A percentile compares a stretch with the other conserved stretches of the same genome.
Conservation (phyloP, 352 stramenopile genomes). For the Globisporangium takayamanum region DNA sequence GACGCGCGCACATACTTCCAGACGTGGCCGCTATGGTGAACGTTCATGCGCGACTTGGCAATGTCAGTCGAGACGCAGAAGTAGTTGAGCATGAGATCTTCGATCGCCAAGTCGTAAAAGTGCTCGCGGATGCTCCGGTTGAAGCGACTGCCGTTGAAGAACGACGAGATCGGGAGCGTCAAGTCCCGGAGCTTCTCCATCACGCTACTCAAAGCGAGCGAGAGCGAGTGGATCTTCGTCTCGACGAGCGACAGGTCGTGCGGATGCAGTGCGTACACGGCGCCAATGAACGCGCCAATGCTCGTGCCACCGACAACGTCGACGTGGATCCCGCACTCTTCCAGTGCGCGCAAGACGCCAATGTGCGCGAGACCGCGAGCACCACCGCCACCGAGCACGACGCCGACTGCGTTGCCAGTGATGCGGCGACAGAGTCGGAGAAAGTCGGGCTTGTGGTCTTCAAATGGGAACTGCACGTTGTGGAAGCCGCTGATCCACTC, state of each 20-base stretch:
- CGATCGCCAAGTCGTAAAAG: constrained; percentile 75
- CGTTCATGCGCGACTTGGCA: constrained; percentile 80
- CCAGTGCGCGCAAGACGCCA: constrained; percentile 88
- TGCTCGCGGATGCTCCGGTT: constrained; percentile 66
- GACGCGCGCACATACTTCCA: constrained; percentile 91
- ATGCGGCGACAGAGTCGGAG: constrained; percentile 87
- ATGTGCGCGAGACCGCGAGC: constrained; percentile 92
- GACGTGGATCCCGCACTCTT: constrained; percentile 89
- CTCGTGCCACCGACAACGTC: constrained; percentile 93
- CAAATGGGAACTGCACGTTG: constrained; percentile 78
- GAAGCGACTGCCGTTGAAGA: constrained; percentile 85
- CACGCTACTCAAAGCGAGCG: constrained; percentile 56
- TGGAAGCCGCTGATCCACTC: constrained; percentile 85
- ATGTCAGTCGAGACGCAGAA: constrained; percentile 92
- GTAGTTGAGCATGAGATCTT: constrained; percentile 91
- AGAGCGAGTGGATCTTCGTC: constrained; percentile 49
- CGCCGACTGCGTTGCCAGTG: constrained; percentile 88
- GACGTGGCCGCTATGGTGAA: constrained; percentile 77
- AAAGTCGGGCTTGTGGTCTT: constrained; percentile 68
- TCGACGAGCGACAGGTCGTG: constrained; percentile 59
- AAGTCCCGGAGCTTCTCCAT: constrained; percentile 76
- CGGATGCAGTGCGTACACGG: constrained; percentile 71
- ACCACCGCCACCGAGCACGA: constrained; percentile 92
- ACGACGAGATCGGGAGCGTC: constrained; percentile 85
- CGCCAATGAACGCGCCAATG: constrained; percentile 83